Conservation (phyloP, 306 rosid species). For the Senna siamea region DNA sequence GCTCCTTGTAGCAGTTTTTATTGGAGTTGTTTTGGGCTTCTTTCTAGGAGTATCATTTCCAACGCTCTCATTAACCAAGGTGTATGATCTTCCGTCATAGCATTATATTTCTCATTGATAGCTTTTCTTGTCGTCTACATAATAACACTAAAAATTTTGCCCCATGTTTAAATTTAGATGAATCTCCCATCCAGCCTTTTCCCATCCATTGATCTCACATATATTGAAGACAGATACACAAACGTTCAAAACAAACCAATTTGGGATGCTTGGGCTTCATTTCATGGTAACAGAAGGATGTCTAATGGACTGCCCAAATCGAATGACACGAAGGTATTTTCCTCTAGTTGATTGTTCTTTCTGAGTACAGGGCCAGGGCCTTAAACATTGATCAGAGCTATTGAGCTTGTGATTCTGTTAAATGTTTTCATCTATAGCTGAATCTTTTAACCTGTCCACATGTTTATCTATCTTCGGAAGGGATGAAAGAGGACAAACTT, state of each 20-base stretch:
- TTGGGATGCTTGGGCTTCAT: constrained; percentile 67
- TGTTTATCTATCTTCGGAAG: neutral
- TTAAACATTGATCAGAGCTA: neutral
- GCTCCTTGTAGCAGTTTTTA: constrained; percentile 53
- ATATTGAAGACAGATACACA: constrained; percentile 73
- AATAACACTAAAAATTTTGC: constrained; percentile 19
- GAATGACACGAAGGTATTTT: constrained; percentile 58
- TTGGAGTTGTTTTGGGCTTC: constrained; percentile 73
- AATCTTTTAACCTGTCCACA: neutral
- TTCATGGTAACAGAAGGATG: constrained; percentile 49
- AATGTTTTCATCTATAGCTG: neutral
- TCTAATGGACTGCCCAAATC: constrained; percentile 29
- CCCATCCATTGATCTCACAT: constrained; percentile 77
- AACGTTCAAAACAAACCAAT: constrained; percentile 59
- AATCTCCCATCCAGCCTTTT: constrained; percentile 75
- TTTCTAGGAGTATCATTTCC: constrained; percentile 78
- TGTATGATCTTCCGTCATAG: constrained; percentile 27
- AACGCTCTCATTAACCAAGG: constrained; percentile 75
- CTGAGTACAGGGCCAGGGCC: neutral
- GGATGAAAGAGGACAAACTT: neutral
- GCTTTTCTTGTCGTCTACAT: constrained; percentile 2
- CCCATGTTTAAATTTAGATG: constrained; percentile 48
- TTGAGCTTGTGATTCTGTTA: neutral
- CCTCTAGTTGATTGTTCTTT: neutral
- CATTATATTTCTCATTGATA: constrained; percentile 20